phyloP scores from a whole-genome alignment of 129 eudicot species.

The Arctium lappa region DNA sequence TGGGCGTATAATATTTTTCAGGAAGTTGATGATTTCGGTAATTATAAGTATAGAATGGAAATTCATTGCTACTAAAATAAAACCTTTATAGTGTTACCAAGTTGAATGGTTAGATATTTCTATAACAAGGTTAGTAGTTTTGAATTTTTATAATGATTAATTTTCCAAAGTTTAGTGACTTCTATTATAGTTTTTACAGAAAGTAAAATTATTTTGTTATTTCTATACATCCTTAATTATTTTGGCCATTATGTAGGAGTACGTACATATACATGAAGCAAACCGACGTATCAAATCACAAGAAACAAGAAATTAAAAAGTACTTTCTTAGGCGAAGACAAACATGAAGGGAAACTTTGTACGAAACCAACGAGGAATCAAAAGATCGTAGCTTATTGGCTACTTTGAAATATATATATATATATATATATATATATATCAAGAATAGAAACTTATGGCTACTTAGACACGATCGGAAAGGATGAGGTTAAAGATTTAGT shows the following conservation, averaged over 20 bases:
- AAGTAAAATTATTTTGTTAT: no score
- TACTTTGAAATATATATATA: not conserved
- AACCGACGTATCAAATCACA: not conserved
- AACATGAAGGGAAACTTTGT: not conserved
- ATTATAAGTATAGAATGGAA: no score
- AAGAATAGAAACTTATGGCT: conserved; percentile 3
- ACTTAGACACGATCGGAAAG: conserved; percentile 1
- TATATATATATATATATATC: not conserved
- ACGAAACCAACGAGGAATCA: not conserved
- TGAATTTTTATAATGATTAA: no score
- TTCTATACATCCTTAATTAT: no score
- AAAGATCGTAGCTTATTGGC: not conserved
- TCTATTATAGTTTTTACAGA: no score
- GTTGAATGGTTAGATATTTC: no score
- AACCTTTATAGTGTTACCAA: no score
- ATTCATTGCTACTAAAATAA: no score
- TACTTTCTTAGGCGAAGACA: not conserved
- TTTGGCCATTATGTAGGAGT: not conserved
- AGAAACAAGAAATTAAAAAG: not conserved
- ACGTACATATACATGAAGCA: not conserved
- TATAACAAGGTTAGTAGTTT: no score
- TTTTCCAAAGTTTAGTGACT: no score
- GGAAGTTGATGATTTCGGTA: no score
- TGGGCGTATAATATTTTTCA: no score
- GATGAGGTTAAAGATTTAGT: conserved; percentile 8